Conservation (phyloP, 805 yeast genomes). For the Babjeviella inositovora region DNA sequence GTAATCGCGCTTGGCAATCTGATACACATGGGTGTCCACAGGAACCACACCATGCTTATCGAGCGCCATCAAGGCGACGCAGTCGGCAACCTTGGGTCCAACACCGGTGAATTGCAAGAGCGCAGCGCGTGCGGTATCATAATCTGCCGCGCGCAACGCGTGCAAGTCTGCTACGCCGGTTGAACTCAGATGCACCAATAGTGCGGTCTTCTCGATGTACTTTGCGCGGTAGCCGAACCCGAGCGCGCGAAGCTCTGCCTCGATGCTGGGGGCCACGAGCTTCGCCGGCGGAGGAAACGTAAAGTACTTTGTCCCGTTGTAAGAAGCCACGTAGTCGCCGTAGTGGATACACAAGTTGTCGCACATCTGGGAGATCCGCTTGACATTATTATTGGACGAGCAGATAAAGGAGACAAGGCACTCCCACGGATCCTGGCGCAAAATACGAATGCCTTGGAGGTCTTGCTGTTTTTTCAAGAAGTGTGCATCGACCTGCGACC, state of each 20-base stretch:
- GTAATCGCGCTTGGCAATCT: slow-evolving; percentile 76
- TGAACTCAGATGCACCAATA: slow-evolving; percentile 23
- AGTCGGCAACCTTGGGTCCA: slow-evolving; percentile 97
- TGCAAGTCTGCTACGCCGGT: slow-evolving; percentile 16
- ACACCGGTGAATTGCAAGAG: slow-evolving; percentile 68
- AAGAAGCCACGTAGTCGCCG: slow-evolving; percentile 42
- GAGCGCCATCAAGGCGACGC: slow-evolving; percentile 84
- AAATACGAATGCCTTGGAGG: slow-evolving; percentile 64
- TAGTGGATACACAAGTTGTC: slow-evolving; percentile 55
- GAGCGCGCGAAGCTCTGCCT: slow-evolving; percentile 21
- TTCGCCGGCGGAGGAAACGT: slow-evolving; percentile 60
- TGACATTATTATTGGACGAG: slow-evolving; percentile 90
- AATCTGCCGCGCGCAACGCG: slow-evolving; percentile 24
- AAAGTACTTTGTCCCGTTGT: slow-evolving; percentile 40
- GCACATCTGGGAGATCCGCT: slow-evolving; percentile 88
- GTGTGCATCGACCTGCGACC: slow-evolving; percentile 41
- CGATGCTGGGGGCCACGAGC: slow-evolving; percentile 12
- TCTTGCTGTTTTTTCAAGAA: slow-evolving; percentile 18
- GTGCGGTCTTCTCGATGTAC: slow-evolving; percentile 69
- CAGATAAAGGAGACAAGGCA: slow-evolving; percentile 82
- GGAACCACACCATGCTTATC: slow-evolving; percentile 84
- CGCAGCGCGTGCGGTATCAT: slow-evolving; percentile 37
- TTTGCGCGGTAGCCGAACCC: slow-evolving; percentile 91
- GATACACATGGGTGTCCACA: slow-evolving; percentile 88
- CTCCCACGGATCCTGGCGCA: slow-evolving; percentile 97